Evolutionary conservation across 352 stramenopile genomes (phyloP), one percentile per base, ranked within the genome.

Genomic region (Phytophthora boehmeriae): DNA sequence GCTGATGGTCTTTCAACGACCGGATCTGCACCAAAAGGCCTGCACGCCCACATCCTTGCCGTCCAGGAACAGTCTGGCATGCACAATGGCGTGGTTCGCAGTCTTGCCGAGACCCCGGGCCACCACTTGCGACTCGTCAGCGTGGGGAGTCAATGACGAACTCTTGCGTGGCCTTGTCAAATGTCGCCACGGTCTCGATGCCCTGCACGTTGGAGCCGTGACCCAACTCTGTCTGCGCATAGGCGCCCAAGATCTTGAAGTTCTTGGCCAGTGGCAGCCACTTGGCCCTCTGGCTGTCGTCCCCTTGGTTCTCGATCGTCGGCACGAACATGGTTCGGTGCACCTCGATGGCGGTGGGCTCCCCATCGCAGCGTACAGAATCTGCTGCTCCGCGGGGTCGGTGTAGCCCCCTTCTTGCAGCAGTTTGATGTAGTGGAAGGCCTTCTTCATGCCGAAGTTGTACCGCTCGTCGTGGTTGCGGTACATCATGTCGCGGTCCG

Each of bases 151-250:
- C 63, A 53, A 99, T 89, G 22, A 97, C 74, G 63, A 95, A 99
- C 70, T 97, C 90, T 45, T 98, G 82, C 1, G 70, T 81, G 17
- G 83, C 63, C 42, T 83, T 83, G 39, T 98, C 64, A 71, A 96
- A 99, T 2, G 77, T 94, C 0, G 96, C 97, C 1, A 89, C 97
- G 0, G 96, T 99, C 46, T 68, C 60, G 17, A 68, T 49, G 5
- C 60, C 60, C 27, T 63, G 60, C 30, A 68, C 60, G 19, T 98
- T 98, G 34, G 78, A 96, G 13, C 95, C 95, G 70, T 99, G 96
- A 28, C 95, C 96, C 1, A 99, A 68, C 66, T 99, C 96, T 0
- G 96, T 99, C 71, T 99, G 96, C 2, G 95, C 95, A 59, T 99
- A 99, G 17, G 87, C 97, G 14, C 95, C 95, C 2, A 90, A 47